Evolutionary conservation across 2,329 filamentous ascomycete species (phyloP).

Genomic region (Trichoderma harzianum): DNA sequence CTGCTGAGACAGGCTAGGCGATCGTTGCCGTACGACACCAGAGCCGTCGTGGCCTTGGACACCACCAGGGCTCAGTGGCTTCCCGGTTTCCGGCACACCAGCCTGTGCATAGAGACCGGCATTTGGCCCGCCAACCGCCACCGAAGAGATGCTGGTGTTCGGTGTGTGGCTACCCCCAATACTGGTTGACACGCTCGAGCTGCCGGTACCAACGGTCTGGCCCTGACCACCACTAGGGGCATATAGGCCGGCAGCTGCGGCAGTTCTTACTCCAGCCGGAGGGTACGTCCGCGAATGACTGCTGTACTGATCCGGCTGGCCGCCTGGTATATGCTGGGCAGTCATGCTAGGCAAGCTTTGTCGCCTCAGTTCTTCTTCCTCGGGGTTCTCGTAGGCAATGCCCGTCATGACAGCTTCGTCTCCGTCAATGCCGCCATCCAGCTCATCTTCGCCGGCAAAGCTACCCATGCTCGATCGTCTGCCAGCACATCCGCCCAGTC

Average conservation of each 20-base stretch:
- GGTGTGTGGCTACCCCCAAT: slow-evolving; percentile 43
- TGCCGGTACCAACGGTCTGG: slow-evolving; percentile 48
- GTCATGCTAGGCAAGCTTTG: slow-evolving; percentile 74
- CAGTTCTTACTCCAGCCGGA: slow-evolving; percentile 55
- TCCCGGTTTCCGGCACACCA: slow-evolving; percentile 81
- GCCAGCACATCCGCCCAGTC: slow-evolving; percentile 90
- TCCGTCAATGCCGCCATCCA: slow-evolving; percentile 49
- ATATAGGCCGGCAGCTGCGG: slow-evolving; percentile 54
- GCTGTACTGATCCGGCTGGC: slow-evolving; percentile 46
- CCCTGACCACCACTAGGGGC: slow-evolving; percentile 58
- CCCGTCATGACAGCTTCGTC: slow-evolving; percentile 58
- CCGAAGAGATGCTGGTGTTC: slow-evolving; percentile 48
- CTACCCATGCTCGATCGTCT: slow-evolving; percentile 80
- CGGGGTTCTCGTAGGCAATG: slow-evolving; percentile 52
- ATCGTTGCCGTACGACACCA: slow-evolving; percentile 54
- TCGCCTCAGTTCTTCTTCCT: slow-evolving; percentile 62
- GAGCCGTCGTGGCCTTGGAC: slow-evolving; percentile 51
- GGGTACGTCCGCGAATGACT: slow-evolving; percentile 77
- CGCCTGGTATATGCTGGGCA: slow-evolving; percentile 62
- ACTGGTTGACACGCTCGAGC: slow-evolving; percentile 47
- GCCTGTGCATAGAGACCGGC: slow-evolving; percentile 67
- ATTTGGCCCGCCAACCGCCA: slow-evolving; percentile 45
- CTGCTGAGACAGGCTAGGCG: slow-evolving; percentile 64
- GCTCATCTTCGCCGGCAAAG: slow-evolving; percentile 76
- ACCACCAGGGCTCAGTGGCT: slow-evolving; percentile 70